Evolutionary conservation across 1,139 yeast genomes (phyloP), one percentile per base, ranked within the genome.

Genomic region (Pichia sp.): DNA sequence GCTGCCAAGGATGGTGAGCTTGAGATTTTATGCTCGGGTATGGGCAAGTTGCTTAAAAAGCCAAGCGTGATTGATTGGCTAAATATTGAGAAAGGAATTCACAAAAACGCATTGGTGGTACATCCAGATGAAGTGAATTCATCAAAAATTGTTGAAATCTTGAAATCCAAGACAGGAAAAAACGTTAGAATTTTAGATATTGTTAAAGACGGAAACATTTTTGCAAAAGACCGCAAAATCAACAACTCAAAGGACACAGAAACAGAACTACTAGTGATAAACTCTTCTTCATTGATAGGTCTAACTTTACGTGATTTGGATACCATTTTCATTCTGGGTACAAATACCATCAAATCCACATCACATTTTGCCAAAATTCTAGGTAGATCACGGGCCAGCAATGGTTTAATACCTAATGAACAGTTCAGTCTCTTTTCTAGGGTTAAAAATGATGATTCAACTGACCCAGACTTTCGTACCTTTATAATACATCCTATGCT

Each of bases 61-160:
- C 39, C 44, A 29, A 27, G 31, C 0, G 39, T 51, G 8, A 27
- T 28, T 4, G 39, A 44, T 1, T 39, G 43, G 36, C 29, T 49
- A 23, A 27, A 35, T 6, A 35, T 39, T 2, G 37, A 36, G n/a
- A 51, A 47, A 23, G 46, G 49, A 28, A 16, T 16, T 16, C 2
- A 16, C 23, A 16, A 16, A 16, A 16, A 16, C 11, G 42, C 51
- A 4, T 31, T 59, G 9, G 33, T 59, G 27, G 59, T 60, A 7
- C 55, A 57, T 40, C 52, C 62, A 4, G 64, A 60, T 48, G 59
- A 56, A 38, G 31, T 52, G 1, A 55, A 53, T 34, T 55, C 55
- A 3, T 28, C 36, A 4, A 26, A 44, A 3, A 41, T 55, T 26
- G 48, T 47, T 35, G 46, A 44, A 3, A 33, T 48, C 8, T 37